Base-by-base conservation (phyloP, 2,329 filamentous ascomycete species). In the Penicillium hordei region DNA sequence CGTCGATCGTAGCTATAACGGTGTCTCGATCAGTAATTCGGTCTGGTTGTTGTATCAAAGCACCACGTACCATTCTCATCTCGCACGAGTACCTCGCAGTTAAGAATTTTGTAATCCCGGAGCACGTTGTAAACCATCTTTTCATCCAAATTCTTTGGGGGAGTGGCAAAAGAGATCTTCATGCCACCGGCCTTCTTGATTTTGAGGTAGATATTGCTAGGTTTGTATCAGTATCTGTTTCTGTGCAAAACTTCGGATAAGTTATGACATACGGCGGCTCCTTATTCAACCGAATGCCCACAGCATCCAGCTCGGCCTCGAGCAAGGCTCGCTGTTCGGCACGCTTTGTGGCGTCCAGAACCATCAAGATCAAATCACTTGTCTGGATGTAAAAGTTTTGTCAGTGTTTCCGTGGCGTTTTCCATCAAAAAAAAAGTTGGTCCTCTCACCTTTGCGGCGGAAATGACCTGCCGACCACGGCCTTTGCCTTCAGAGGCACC, bases 111-210 rank as follows among this genome's bases (percentile, higher is more conserved):
- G 86, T 99, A 99, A 82, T 99, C 94, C 66, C 91, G 89, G 50
- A 99, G 83, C 71, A 99, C 97, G 79, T 96, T 97, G 82, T 89
- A 96, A 59, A 99, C 83, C 90, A 99, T 96, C 80, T 95, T 97
- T 76, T 99, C 93, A 76, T 99, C 94, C 58, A 99, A 81, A 59
- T 89, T 79, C 76, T 97, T 97, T 4, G 94, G 93, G 3, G 94
- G 89, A 5, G 86, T 79, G 70, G 92, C 88, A 78, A 99, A 99
- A 17, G 90, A 97, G 72, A 99, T 97, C 78, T 99, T 99, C 91
- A 99, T 94, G 59, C 95, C 94, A 56, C 94, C 94, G 0, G 93
- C 92, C 72, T 94, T 96, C 77, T 99, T 99, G 27, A 82, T 82
- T 77, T 99, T 99, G 57, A 99, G 85, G 73, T 97, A 97, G 76